Base-by-base conservation (phyloP, 108 stramenopile genomes). In the Discostella pseudostelligera region DNA sequence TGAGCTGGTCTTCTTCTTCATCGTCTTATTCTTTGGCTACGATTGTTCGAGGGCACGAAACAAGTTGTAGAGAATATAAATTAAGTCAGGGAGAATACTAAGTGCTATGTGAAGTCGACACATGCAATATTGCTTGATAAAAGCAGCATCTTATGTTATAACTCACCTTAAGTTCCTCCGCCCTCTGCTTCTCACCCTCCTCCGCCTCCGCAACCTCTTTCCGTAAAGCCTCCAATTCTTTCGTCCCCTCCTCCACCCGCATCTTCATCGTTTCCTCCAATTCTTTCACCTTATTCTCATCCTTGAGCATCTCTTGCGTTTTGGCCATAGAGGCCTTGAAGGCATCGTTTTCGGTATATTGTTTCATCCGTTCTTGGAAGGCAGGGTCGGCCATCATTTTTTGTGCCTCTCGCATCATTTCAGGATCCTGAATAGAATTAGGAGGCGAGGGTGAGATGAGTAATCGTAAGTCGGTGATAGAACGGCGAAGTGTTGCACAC, bases 341-440 rank as follows among this genome's bases (percentile, higher is more conserved):
- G 32, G 59, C 66, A 22, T 75, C 68, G 14, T 78, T 71, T 65
- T 85, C 78, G 46, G 82, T 87, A 50, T 87, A 70, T 62, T 86
- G 85, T 62, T 87, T 87, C 91, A 93, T 93, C 49, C 87, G 83
- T 49, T 74, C 84, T 56, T 93, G 87, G 51, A 89, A 89, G 25
- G 70, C 80, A n/a, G 88, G 88, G 53, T 87, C 84, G 22, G 85
- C 67, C 90, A 92, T 92, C 91, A 93, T 86, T 62, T 86, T 83
- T 71, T 87, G 86, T 20, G 87, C 87, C 62, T 88, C 91, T 13
- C 82, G 57, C 88, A 93, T 88, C 73, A 91, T 88, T 78, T 89
- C 91, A 59, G 91, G 91, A 89, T 93, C 91, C 91, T 92, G 35
- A 46, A 14, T 42, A 16, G 28, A 25, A 28, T 4, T 28, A 10